These are phyloP conservation scores for Leptomonas seymouri DNA, from an alignment of 208 protist genomes.

Conservation along the genomic window DNA sequence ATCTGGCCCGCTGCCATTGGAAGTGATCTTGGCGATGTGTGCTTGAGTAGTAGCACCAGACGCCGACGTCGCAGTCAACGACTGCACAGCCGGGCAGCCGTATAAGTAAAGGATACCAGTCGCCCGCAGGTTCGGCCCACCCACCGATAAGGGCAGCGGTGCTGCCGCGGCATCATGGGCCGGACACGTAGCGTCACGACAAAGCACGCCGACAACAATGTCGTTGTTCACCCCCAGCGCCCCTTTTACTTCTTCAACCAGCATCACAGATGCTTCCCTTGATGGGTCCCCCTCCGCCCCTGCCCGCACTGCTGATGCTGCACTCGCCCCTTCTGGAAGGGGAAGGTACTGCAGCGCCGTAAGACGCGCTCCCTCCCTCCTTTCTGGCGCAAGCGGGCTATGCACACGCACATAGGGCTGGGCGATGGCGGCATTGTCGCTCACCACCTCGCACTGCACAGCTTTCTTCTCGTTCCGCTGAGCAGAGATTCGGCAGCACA, in stretches of 20 bases:
- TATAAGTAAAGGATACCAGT: constrained; percentile 50
- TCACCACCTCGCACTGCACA: constrained; percentile 27
- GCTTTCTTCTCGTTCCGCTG: not conserved
- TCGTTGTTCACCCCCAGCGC: constrained; percentile 55
- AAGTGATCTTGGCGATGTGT: not conserved
- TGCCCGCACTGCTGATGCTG: too few species aligned
- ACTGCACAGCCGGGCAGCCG: constrained; percentile 54
- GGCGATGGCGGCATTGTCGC: not conserved
- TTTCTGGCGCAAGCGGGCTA: constrained; percentile 20
- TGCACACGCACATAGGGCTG: constrained; percentile 17
- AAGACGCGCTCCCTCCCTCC: not conserved
- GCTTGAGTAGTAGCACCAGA: not conserved
- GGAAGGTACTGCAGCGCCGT: constrained; percentile 7
- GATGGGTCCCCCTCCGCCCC: not conserved
- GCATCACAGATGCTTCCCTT: not conserved
- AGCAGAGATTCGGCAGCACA: constrained; percentile 9
- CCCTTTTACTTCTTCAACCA: constrained; percentile 28
- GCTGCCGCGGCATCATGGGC: not conserved
- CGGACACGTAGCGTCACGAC: not conserved
- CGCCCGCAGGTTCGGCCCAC: not conserved
- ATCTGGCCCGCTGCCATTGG: too few species aligned
- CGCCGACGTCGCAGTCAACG: not conserved
- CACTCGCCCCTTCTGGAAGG: not conserved
- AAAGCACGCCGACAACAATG: constrained; percentile 47
- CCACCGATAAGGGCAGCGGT: not conserved